Evolutionary conservation across 352 stramenopile genomes (phyloP).

Genomic region (Phytophthora boehmeriae): DNA sequence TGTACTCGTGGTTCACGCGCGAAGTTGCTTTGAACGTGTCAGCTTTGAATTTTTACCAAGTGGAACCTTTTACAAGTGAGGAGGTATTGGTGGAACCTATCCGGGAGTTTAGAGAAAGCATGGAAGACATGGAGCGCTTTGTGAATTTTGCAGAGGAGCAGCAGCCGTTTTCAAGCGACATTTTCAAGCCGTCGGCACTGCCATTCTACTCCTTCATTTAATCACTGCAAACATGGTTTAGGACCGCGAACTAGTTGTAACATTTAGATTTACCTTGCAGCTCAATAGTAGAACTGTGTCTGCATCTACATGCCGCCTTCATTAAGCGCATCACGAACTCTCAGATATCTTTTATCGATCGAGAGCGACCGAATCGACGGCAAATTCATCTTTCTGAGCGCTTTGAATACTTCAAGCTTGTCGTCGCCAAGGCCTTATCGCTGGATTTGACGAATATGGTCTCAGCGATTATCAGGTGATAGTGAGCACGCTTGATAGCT

Average conservation of each 20-base stretch:
- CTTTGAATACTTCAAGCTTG: too few species aligned
- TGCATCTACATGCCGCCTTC: too few species aligned
- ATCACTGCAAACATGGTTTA: neutral
- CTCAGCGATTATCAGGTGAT: too few species aligned
- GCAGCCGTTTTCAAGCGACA: slow-evolving; percentile 76
- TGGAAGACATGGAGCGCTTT: slow-evolving; percentile 35
- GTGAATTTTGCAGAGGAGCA: slow-evolving; percentile 88
- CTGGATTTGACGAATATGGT: neutral
- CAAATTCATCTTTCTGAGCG: too few species aligned
- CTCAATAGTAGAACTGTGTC: too few species aligned
- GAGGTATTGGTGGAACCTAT: slow-evolving; percentile 22
- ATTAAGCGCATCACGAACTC: neutral
- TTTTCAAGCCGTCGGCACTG: slow-evolving; percentile 36
- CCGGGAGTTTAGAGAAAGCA: slow-evolving; percentile 30
- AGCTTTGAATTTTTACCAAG: slow-evolving; percentile 23
- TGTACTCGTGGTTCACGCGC: slow-evolving; percentile 36
- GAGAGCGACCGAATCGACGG: too few species aligned
- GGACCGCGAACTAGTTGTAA: too few species aligned
- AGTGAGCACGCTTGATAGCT: too few species aligned
- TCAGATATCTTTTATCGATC: neutral
- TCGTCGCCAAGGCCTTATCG: neutral
- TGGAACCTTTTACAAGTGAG: slow-evolving; percentile 33
- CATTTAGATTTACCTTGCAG: too few species aligned
- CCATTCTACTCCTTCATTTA: slow-evolving; percentile 42
- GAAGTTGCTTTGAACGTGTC: slow-evolving; percentile 25